These are phyloP conservation scores for Coemansia sp. DNA, from an alignment of 192 early-diverging fungal genomes.

Conservation along the genomic window DNA sequence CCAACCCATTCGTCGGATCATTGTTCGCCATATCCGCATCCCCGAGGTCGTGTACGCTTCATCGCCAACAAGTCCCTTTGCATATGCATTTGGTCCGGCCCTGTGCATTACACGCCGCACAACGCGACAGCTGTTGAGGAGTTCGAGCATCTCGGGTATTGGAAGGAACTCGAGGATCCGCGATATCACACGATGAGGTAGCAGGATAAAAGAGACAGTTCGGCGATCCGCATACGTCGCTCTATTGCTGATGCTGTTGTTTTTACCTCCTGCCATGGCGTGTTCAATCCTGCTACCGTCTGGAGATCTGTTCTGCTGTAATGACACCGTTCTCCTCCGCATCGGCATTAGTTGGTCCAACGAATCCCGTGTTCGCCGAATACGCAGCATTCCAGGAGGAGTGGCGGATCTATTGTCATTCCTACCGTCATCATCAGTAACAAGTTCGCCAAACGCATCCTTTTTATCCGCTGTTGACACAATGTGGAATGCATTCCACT, in stretches of 20 bases:
- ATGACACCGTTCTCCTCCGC: constrained; percentile 16
- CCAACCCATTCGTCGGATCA: constrained; percentile 48
- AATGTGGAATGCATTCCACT: constrained; percentile 24
- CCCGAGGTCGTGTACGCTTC: constrained; percentile 35
- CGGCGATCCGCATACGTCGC: not conserved
- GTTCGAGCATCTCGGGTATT: constrained; percentile 20
- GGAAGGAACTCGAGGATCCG: constrained; percentile 31
- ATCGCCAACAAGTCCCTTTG: constrained; percentile 10
- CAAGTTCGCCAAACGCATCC: not conserved
- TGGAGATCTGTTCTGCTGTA: not conserved
- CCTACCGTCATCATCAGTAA: not conserved
- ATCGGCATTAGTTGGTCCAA: constrained; percentile 11
- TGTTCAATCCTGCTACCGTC: not conserved
- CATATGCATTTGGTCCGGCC: constrained; percentile 15
- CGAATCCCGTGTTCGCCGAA: not conserved
- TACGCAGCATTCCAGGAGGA: constrained; percentile 32
- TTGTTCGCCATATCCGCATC: constrained; percentile 31
- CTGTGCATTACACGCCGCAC: constrained; percentile 39
- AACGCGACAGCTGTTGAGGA: constrained; percentile 43
- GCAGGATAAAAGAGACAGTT: constrained; percentile 13
- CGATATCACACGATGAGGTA: constrained; percentile 28
- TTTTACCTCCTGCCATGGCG: not conserved
- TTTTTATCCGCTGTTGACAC: not conserved
- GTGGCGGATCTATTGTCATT: constrained; percentile 11
- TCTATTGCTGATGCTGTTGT: not conserved